Conservation (phyloP, 495 filamentous ascomycete species). For the Jackrogersella multiformis region DNA sequence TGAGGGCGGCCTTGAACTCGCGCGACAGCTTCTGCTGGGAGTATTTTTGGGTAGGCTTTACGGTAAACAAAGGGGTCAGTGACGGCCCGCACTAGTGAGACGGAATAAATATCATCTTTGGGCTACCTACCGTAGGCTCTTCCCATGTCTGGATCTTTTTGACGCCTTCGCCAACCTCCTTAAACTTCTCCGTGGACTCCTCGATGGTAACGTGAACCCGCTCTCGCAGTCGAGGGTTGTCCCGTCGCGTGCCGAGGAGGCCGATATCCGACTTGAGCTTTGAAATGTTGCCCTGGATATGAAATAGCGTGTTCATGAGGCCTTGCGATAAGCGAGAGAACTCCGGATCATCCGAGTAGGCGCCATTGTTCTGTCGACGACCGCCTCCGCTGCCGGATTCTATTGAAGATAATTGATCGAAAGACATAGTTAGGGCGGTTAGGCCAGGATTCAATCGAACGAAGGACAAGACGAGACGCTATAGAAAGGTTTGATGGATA, state of each 20-base stretch:
- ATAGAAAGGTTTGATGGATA: slow-evolving; percentile 2
- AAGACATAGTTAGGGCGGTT: slow-evolving; percentile 75
- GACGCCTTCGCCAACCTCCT: slow-evolving; percentile 89
- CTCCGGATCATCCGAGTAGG: slow-evolving; percentile 93
- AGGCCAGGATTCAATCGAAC: slow-evolving; percentile 8
- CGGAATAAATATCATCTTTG: neutral
- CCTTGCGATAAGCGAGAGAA: slow-evolving; percentile 83
- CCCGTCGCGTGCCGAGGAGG: slow-evolving; percentile 85
- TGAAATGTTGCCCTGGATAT: slow-evolving; percentile 85
- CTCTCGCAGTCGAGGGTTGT: slow-evolving; percentile 90
- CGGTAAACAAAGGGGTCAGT: slow-evolving; percentile 31
- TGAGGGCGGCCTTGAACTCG: slow-evolving; percentile 86
- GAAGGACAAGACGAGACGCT: slow-evolving; percentile 4
- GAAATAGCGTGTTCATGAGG: slow-evolving; percentile 86
- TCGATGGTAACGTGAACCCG: slow-evolving; percentile 86
- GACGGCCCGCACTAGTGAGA: neutral
- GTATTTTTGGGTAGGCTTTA: slow-evolving; percentile 85
- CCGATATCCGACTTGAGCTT: slow-evolving; percentile 81
- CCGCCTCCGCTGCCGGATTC: slow-evolving; percentile 67
- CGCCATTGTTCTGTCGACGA: slow-evolving; percentile 54
- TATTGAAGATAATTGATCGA: slow-evolving; percentile 82
- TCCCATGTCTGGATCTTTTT: slow-evolving; percentile 93
- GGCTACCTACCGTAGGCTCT: slow-evolving; percentile 80
- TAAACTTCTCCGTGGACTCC: slow-evolving; percentile 86
- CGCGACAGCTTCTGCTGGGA: slow-evolving; percentile 92